Base-by-base conservation (phyloP, 2,329 filamentous ascomycete species). In the Phaeosphaeriaceae sp. region DNA sequence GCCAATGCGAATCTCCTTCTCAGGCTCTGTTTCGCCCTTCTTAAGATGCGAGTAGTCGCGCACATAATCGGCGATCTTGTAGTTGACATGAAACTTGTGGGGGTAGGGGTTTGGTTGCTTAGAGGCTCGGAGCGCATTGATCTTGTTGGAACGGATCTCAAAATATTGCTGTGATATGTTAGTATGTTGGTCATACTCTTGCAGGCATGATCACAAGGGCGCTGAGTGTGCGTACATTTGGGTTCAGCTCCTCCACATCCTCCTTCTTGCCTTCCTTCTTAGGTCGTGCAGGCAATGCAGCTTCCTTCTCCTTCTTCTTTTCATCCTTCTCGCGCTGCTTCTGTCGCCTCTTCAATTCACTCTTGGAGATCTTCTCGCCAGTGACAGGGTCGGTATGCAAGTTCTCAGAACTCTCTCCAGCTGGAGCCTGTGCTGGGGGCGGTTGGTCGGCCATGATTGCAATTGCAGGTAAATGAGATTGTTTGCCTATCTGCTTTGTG, bases 251-350 rank as follows among this genome's bases (percentile, higher is more conserved):
- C 17, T 78, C 79, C 68, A 91, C 89, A 54, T 88, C 85, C n/a
- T 65, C 60, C 29, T 87, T 80, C 63, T 85, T 83, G 78, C 87
- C 86, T 66, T 80, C 79, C 56, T 81, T 78, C 63, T 82, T 81
- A 36, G 84, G 77, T 58, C 81, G 80, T 33, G 83, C 81, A 29
- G 84, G 80, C 52, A 86, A 81, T 42, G 84, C 81, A 43, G 90
- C 89, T 21, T 86, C 89, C 82, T 91, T 93, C 78, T 91, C 86
- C 64, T 86, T 89, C 82, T 92, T 93, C 79, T 92, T 86, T 66
- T 87, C 86, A 87, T 96, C 97, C 79, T 92, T 90, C 62, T 88
- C 88, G 61, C 93, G 87, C 72, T 87, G 83, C 90, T 99, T 99
- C 80, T 92, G 85, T 68, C 93, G 87, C 81, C 90, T 93, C 90